Evolutionary conservation across 768 basidiomycete species (phyloP).

Genomic region (Harrya chromipes): DNA sequence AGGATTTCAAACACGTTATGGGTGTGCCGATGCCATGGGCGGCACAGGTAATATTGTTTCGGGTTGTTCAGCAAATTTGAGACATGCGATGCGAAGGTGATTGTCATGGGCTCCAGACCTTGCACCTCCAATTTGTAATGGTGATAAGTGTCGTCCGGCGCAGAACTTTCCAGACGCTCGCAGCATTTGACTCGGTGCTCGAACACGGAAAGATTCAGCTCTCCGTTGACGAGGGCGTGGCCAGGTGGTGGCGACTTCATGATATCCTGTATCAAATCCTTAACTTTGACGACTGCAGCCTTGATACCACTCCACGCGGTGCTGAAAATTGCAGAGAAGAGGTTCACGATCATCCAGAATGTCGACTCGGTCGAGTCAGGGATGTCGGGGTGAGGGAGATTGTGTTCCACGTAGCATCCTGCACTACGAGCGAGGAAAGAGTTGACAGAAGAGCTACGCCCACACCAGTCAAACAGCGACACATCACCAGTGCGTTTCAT

Average conservation of each 20-base stretch:
- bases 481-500: slow-evolving; percentile 25
- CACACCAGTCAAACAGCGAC: slow-evolving; percentile 27
- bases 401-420: slow-evolving; percentile 13
- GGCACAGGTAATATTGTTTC: slow-evolving; percentile 18
- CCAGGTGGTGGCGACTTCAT: slow-evolving; percentile 14
- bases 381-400: slow-evolving; percentile 1
- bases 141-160: not conserved
- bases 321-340: slow-evolving; percentile 9
- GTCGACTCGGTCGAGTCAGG: slow-evolving; percentile 6
- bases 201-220: slow-evolving; percentile 20
- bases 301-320: slow-evolving; percentile 7
- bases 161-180: not conserved
- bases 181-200: slow-evolving; percentile 19
- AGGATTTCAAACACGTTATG: slow-evolving; percentile 16
- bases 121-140: slow-evolving; percentile 14
- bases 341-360: slow-evolving; percentile 12
- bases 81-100: slow-evolving; percentile 5
- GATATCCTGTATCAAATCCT: slow-evolving; percentile 3
- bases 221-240: slow-evolving; percentile 22
- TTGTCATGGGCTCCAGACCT: slow-evolving; percentile 5
- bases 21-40: slow-evolving; percentile 18
- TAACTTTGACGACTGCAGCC: not conserved
- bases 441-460: slow-evolving; percentile 18
- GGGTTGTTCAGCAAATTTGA: not conserved
- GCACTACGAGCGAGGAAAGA: slow-evolving; percentile 20